These are phyloP conservation scores for Galeopsis tetrahit DNA, from an alignment of 257 asterid species.

Conservation along the genomic window DNA sequence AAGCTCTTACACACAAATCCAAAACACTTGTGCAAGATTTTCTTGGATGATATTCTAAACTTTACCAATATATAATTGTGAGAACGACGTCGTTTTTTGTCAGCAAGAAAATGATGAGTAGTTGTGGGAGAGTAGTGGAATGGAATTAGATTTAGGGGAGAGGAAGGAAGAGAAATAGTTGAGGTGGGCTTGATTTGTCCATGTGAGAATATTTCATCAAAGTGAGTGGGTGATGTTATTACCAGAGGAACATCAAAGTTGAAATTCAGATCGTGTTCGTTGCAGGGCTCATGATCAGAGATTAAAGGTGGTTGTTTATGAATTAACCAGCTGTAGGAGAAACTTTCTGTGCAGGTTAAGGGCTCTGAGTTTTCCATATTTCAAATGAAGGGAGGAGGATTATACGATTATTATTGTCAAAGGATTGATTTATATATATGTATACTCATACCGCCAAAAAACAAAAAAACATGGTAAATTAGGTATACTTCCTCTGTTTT, in stretches of 20 bases:
- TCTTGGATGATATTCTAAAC: conserved; percentile 45
- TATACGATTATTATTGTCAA: too few relatives aligned
- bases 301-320: conserved; percentile 30
- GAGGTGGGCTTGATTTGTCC: conserved; percentile 42
- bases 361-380: conserved; percentile 53
- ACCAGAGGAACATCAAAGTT: conserved; percentile 40
- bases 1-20: conserved; percentile 32
- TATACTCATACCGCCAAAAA: too few relatives aligned
- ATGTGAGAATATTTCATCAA: conserved; percentile 53
- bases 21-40: conserved; percentile 42
- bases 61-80: conserved; percentile 23
- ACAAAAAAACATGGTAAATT: too few relatives aligned
- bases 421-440: too few relatives aligned
- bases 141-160: too few relatives aligned
- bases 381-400: neutral
- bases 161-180: too few relatives aligned
- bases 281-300: too few relatives aligned
- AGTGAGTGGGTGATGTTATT: conserved; percentile 21
- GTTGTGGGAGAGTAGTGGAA: conserved; percentile 26
- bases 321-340: conserved; percentile 61
- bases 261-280: conserved; percentile 33
- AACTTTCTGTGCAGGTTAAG: conserved; percentile 56
- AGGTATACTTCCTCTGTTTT: too few relatives aligned
- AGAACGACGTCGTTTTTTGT: neutral
- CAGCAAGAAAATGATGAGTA: neutral